A percentile compares a stretch with the other conserved stretches of the same genome.
Evolutionary conservation across 2,329 filamentous ascomycete genomes (phyloP).

Genomic region (Bipolaris victoriae): DNA sequence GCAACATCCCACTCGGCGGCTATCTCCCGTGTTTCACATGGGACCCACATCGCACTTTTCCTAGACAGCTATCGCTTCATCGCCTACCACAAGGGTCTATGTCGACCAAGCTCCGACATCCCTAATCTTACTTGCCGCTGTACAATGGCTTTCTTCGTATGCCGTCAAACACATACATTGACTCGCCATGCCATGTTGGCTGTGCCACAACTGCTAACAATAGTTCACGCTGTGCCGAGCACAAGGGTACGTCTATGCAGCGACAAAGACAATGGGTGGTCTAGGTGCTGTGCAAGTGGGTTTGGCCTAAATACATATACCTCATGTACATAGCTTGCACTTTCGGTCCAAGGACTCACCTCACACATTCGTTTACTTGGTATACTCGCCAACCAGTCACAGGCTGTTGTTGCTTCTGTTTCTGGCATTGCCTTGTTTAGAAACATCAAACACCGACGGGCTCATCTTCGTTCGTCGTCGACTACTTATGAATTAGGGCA

Average conservation of each 20-base stretch:
- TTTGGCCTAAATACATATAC: constrained; percentile 24
- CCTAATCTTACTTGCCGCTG: constrained; percentile 20
- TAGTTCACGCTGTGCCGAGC: constrained; percentile 2
- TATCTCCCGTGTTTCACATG: constrained; percentile 31
- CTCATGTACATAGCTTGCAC: background rate
- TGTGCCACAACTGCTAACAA: constrained; percentile 24
- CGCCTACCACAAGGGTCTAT: constrained; percentile 35
- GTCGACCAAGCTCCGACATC: constrained; percentile 25
- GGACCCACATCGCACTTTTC: constrained; percentile 19
- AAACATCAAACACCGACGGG: constrained; percentile 27
- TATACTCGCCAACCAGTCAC: constrained; percentile 14
- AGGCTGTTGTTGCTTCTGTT: constrained; percentile 23
- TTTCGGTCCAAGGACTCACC: constrained; percentile 1
- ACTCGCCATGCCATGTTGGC: constrained; percentile 26
- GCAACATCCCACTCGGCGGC: constrained; percentile 18
- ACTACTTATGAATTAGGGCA: constrained; percentile 8
- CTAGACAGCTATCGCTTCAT: constrained; percentile 24
- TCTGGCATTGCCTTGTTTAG: constrained; percentile 17
- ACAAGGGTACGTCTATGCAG: constrained; percentile 14
- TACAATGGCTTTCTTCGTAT: constrained; percentile 17
- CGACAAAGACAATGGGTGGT: constrained; percentile 16
- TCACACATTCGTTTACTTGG: constrained; percentile 26
- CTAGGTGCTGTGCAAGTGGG: constrained; percentile 19
- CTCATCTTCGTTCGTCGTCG: constrained; percentile 11
- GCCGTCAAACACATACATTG: constrained; percentile 13